Evolutionary conservation across 176 grass and related monocot species (phyloP).

Genomic region (Cenchrus americanus): DNA sequence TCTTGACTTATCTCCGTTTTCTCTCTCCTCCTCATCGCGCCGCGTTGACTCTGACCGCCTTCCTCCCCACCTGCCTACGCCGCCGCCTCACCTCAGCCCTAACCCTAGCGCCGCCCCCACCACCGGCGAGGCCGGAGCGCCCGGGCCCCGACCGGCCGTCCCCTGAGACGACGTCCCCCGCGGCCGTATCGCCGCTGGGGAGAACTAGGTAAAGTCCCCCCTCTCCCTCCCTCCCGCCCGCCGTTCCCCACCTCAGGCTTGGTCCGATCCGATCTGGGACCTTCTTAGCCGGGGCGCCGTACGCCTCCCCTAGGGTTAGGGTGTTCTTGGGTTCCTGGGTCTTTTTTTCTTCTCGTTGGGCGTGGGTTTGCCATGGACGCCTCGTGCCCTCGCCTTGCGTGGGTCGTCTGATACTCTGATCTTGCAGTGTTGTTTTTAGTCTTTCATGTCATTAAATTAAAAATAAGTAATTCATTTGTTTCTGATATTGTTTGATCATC

Average conservation of each 20-base stretch:
- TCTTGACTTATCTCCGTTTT: slow-evolving; percentile 4
- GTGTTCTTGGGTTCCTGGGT: neutral
- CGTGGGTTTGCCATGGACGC: neutral
- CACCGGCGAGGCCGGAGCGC: neutral
- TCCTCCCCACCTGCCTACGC: neutral
- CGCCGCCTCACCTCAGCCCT: neutral
- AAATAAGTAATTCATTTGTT: neutral
- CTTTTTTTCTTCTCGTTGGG: neutral
- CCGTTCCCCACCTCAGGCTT: neutral
- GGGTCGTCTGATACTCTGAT: neutral
- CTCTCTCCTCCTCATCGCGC: neutral
- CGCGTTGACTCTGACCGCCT: neutral
- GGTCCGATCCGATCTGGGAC: neutral
- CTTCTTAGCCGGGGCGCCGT: neutral
- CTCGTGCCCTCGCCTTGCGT: neutral
- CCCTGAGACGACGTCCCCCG: neutral
- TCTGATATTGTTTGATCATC: neutral
- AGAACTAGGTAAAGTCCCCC: neutral
- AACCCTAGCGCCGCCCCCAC: neutral
- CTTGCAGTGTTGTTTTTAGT: neutral
- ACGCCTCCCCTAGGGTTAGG: neutral
- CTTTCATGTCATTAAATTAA: neutral
- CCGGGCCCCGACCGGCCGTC: neutral
- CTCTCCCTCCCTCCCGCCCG: neutral
- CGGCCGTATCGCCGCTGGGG: slow-evolving; percentile 6